Evolutionary conservation across 2,329 filamentous ascomycete species (phyloP).

Genomic region (Annulohypoxylon truncatum): DNA sequence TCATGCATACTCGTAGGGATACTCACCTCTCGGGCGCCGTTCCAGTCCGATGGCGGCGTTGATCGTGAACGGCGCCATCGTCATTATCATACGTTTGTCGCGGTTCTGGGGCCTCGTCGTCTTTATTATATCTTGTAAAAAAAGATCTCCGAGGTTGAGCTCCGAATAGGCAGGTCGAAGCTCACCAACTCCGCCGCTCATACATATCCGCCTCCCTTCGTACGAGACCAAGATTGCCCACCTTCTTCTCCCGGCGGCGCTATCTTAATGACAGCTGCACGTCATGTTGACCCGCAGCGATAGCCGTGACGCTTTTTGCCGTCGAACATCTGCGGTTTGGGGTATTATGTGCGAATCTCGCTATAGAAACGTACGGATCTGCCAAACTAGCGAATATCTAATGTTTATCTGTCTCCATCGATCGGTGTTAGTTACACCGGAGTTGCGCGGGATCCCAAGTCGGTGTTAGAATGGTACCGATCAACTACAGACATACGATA

Average conservation of each 20-base stretch:
- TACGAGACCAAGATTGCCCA: constrained; percentile 16
- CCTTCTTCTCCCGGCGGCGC: constrained; percentile 22
- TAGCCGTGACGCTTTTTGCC: background rate
- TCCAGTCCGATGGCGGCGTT: background rate
- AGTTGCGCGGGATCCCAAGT: constrained; percentile 13
- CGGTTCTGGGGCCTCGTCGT: background rate
- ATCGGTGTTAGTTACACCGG: constrained; percentile 9
- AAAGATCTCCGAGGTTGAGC: constrained; percentile 23
- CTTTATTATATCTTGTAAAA: constrained; percentile 13
- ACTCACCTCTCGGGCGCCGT: constrained; percentile 1
- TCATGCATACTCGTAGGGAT: background rate
- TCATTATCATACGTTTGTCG: constrained; percentile 35
- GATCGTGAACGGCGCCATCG: constrained; percentile 11
- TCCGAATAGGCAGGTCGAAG: constrained; percentile 38
- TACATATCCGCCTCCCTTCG: constrained; percentile 21
- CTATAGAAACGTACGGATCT: constrained; percentile 19
- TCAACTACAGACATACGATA: constrained; percentile 22
- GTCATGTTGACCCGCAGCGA: constrained; percentile 28
- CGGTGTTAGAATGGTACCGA: constrained; percentile 23
- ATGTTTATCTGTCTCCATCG: constrained; percentile 16
- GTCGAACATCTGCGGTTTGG: background rate
- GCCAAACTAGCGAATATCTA: constrained; percentile 12
- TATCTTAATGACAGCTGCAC: constrained; percentile 26
- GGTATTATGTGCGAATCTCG: background rate
- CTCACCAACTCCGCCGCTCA: constrained; percentile 7